A percentile compares a stretch with the other conserved stretches of the same genome.
These are phyloP conservation scores for Solanum microdontum DNA, from an alignment of 257 asterid genomes.

Conservation along the genomic window DNA sequence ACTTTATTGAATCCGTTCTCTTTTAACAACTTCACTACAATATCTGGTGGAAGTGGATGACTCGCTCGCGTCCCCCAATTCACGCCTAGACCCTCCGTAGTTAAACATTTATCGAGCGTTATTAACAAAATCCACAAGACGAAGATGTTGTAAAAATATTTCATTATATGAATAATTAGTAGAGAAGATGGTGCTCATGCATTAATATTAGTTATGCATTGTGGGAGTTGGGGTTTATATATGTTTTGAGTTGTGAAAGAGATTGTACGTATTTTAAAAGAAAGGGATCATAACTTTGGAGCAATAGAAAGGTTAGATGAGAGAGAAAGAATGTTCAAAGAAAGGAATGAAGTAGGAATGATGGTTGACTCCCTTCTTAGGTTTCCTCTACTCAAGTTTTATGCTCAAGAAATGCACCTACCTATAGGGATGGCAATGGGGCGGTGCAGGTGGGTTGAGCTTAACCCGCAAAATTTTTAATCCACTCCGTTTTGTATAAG, in stretches of 20 bases:
- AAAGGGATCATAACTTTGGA: background rate
- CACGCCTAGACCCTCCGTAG: slow-evolving; percentile 39
- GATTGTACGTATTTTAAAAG: background rate
- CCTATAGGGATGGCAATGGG: background rate
- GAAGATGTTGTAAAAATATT: background rate
- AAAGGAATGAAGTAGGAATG: slow-evolving; percentile 40
- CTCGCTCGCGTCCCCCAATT: slow-evolving; percentile 64
- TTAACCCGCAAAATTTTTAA: no score
- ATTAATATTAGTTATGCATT: background rate
- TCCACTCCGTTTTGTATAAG: fast-evolving
- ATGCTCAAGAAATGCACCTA: slow-evolving; percentile 30
- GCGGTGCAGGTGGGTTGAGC: no score
- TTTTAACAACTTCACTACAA: slow-evolving; percentile 57
- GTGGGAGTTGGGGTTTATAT: background rate
- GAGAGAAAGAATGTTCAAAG: slow-evolving; percentile 12
- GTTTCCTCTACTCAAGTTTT: slow-evolving; percentile 8
- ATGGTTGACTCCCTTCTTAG: slow-evolving; percentile 17
- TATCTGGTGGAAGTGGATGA: slow-evolving; percentile 60
- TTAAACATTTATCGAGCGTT: background rate
- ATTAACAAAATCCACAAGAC: slow-evolving; percentile 18
- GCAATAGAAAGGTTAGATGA: background rate
- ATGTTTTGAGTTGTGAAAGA: background rate
- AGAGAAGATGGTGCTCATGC: background rate
- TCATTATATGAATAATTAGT: slow-evolving; percentile 14
- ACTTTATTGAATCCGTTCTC: slow-evolving; percentile 77